These are phyloP conservation scores for Fragaria vesca DNA, from an alignment of 306 rosid genomes.

Conservation along the genomic window DNA sequence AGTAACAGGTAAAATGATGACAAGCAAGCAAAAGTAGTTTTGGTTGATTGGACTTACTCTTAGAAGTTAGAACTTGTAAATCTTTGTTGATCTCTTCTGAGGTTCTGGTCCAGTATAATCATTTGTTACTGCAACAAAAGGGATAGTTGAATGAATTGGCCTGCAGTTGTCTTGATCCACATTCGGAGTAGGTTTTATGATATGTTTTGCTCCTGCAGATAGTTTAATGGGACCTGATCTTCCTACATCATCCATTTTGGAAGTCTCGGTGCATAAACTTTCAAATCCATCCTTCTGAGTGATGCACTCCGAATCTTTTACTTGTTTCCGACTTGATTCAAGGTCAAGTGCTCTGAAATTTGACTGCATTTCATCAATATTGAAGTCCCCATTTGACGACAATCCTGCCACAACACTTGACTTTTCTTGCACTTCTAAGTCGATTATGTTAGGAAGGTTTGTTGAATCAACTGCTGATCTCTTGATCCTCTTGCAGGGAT, in stretches of 20 bases:
- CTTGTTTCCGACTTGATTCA: slow-evolving; percentile 37
- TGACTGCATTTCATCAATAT: slow-evolving; percentile 30
- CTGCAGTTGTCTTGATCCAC: slow-evolving; percentile 43
- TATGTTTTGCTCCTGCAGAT: slow-evolving; percentile 78
- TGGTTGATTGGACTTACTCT: slow-evolving; percentile 40
- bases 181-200: slow-evolving; percentile 61
- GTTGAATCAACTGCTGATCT: slow-evolving; percentile 48
- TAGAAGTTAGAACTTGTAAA: slow-evolving; percentile 71
- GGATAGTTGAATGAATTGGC: slow-evolving; percentile 49
- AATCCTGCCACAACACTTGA: slow-evolving; percentile 31
- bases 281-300: slow-evolving; percentile 32
- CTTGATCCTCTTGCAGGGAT: slow-evolving; percentile 48
- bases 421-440: slow-evolving; percentile 46
- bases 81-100: slow-evolving; percentile 58
- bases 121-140: slow-evolving; percentile 43
- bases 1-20: neutral
- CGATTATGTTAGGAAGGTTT: slow-evolving; percentile 38
- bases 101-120: slow-evolving; percentile 48
- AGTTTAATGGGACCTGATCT: slow-evolving; percentile 73
- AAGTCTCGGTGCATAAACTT: slow-evolving; percentile 39
- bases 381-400: slow-evolving; percentile 31
- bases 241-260: slow-evolving; percentile 37
- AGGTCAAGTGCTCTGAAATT: slow-evolving; percentile 31
- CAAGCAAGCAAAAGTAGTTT: neutral
- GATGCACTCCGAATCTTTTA: slow-evolving; percentile 35